Base-by-base conservation (phyloP, 495 filamentous ascomycete genomes). In the Aspergillus panamensis region DNA sequence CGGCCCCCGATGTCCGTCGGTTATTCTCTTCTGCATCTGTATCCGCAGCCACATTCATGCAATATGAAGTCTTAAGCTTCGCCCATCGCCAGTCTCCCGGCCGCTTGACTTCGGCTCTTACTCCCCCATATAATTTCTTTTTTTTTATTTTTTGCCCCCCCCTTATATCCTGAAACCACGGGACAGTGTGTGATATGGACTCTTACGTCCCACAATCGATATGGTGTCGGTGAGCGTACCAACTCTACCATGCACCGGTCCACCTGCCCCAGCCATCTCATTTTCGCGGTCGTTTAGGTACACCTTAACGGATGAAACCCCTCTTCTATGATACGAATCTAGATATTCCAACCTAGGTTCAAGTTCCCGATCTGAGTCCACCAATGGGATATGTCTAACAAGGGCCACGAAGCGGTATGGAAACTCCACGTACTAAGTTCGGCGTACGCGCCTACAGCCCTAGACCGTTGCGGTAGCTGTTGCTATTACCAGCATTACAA, bases 381-480 rank as follows among this genome's bases (percentile, higher is more conserved):
- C 14, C 48, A 31, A 39, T 58, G 9, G 21, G 56, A 58, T 49
- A 35, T 58, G 39, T 58, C 56, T 17, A 19, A 52, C 29, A 47
- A 52, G 56, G 56, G 56, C 17, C 19, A 52, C 37, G 29, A 35
- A 43, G 39, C 56, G 55, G 55, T 51, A 45, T 10, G 3, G 16
- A 45, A 8, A 45, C n/a, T 16, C 35, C 14, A 10, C 35, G 35
- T 8, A 39, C 14, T 39, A 10, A 8, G 35, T 39, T 10, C 35
- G 8, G 35, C 10, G 8, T 39, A n/a, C 35, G 35, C 10, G 10
- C 35, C 35, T 39, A 10, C 3, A 39, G 25, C 25, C 25, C 25
- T 25, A 25, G 25, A 25, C 25, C 25, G 25, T 25, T 25, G 25
- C 5, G 25, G 25, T 25, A 25, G 25, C 25, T 5, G 25, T 25